Percentiles rank a stretch among this genome's conserved stretches.
Evolutionary conservation across 352 stramenopile species (phyloP).

Genomic region (Blastocystis sp.): DNA sequence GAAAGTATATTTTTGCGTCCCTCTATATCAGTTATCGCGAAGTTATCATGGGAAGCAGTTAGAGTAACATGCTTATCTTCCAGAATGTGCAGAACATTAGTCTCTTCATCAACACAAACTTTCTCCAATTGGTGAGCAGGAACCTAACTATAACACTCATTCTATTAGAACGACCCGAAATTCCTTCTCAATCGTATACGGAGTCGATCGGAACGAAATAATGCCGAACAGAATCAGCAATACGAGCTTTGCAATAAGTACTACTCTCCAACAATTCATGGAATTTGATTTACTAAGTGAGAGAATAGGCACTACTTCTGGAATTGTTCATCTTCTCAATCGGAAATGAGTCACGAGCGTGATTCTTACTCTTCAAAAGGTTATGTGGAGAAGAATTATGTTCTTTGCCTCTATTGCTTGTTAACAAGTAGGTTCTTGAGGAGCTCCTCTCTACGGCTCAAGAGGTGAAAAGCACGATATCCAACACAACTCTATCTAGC

Average conservation of each 20-base stretch:
- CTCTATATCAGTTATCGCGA: not conserved
- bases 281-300: not conserved
- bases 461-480: not conserved
- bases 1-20: not conserved
- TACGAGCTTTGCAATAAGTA: not conserved
- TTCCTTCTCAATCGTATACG: not conserved
- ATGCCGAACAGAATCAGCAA: not conserved
- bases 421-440: not conserved
- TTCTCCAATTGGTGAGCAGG: not conserved
- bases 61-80: constrained; percentile 8
- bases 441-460: constrained; percentile 4
- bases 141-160: not conserved
- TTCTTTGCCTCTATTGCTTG: too few relatives aligned
- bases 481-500: not conserved
- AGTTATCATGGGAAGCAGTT: not conserved
- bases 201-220: constrained; percentile 22
- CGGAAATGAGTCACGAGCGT: not conserved
- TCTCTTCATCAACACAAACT: not conserved
- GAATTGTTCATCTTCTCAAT: not conserved
- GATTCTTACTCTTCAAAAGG: not conserved
- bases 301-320: not conserved
- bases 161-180: not conserved
- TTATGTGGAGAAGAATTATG: too few relatives aligned
- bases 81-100: constrained; percentile 4
- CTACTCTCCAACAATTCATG: not conserved